Conservation (phyloP, 768 basidiomycete species). For the Steccherinum ochraceum region DNA sequence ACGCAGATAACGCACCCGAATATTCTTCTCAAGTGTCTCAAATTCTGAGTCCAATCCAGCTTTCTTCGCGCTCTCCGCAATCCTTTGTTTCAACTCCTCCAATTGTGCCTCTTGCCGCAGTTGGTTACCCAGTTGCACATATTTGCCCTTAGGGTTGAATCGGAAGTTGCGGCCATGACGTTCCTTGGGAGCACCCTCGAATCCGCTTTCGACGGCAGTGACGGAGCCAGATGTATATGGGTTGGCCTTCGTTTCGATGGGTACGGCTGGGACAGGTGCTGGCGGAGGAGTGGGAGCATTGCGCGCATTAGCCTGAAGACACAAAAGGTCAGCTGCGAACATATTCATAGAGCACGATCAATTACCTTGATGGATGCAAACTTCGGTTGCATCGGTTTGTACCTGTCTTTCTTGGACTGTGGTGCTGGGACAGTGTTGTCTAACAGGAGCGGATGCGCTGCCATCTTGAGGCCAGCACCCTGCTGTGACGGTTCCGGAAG, state of each 20-base stretch:
- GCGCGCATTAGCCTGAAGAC: conserved; percentile 75
- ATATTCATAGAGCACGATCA: conserved; percentile 3
- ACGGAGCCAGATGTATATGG: conserved; percentile 63
- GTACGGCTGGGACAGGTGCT: conserved; percentile 28
- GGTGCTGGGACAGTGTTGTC: conserved; percentile 54
- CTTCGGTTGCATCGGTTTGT: conserved; percentile 99
- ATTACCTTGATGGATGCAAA: conserved; percentile 89
- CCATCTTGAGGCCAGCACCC: conserved; percentile 84
- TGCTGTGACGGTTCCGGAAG: conserved; percentile 59
- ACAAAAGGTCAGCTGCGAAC: background rate
- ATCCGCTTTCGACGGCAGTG: conserved; percentile 49
- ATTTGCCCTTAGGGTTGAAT: conserved; percentile 93
- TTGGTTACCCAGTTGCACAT: conserved; percentile 66
- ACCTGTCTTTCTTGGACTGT: conserved; percentile 83
- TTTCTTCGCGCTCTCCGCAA: conserved; percentile 88
- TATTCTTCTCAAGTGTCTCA: conserved; percentile 83
- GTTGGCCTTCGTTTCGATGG: conserved; percentile 48
- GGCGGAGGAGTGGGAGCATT: conserved; percentile 59
- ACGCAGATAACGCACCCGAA: conserved; percentile 51
- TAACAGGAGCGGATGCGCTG: conserved; percentile 80
- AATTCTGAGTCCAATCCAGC: conserved; percentile 93
- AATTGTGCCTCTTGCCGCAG: conserved; percentile 71
- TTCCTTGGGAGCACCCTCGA: conserved; percentile 71
- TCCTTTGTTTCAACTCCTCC: conserved; percentile 87
- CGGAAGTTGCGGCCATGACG: conserved; percentile 64